Conservation (phyloP, 2,329 filamentous ascomycete species). For the Beauveria caledonica region DNA sequence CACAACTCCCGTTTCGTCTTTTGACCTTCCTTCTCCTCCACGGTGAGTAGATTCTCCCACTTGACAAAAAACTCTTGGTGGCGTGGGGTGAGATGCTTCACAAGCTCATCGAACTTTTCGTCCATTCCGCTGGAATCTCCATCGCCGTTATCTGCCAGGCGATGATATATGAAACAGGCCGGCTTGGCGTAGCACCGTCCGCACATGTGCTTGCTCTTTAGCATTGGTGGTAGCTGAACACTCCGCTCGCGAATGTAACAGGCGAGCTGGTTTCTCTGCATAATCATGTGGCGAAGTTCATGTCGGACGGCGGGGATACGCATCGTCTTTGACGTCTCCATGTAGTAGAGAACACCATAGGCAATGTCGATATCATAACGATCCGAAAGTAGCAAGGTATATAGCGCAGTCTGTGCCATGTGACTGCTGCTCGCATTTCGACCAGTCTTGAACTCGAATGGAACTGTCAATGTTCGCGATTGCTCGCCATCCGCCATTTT, state of each 20-base stretch:
- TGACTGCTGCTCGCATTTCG: constrained; percentile 75
- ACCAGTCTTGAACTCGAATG: constrained; percentile 93
- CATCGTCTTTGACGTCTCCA: constrained; percentile 80
- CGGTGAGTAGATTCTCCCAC: constrained; percentile 88
- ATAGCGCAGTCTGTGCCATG: constrained; percentile 87
- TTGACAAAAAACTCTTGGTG: constrained; percentile 85
- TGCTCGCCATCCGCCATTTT: constrained; percentile 64
- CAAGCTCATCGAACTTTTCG: constrained; percentile 72
- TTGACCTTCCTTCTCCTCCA: constrained; percentile 85
- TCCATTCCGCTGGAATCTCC: constrained; percentile 74
- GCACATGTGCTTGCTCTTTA: constrained; percentile 74
- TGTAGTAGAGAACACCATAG: constrained; percentile 89
- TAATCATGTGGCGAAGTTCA: constrained; percentile 92
- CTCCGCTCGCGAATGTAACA: constrained; percentile 76
- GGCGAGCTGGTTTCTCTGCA: constrained; percentile 86
- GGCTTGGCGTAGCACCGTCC: constrained; percentile 84
- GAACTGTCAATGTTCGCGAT: constrained; percentile 67
- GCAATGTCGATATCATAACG: constrained; percentile 88
- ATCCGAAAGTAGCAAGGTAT: constrained; percentile 86
- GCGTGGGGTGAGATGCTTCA: constrained; percentile 63
- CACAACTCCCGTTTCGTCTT: constrained; percentile 85
- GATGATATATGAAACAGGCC: constrained; percentile 89
- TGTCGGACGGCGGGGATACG: constrained; percentile 78
- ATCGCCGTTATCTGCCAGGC: constrained; percentile 74
- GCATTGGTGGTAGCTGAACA: constrained; percentile 74